These are phyloP conservation scores for Boechera retrofracta DNA, from an alignment of 345 rosid species.

Conservation along the genomic window DNA sequence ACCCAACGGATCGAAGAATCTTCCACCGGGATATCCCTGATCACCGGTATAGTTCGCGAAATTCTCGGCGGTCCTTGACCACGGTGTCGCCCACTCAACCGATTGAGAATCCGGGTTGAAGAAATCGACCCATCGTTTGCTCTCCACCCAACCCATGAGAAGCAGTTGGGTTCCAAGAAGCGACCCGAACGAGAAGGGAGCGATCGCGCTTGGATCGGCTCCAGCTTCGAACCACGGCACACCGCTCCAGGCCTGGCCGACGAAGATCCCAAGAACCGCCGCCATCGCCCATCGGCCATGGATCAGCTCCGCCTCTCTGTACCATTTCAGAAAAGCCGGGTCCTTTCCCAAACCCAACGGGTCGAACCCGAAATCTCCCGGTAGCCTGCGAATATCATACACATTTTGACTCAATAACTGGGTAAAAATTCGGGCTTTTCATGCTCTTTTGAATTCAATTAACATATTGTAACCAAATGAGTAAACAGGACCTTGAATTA, in stretches of 20 bases:
- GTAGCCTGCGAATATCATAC: constrained; percentile 62
- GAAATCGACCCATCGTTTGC: constrained; percentile 99
- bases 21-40: constrained; percentile 98
- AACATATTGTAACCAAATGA: neutral
- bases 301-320: constrained; percentile 96
- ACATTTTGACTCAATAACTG: neutral
- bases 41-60: constrained; percentile 87
- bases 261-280: constrained; percentile 86
- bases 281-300: constrained; percentile 99
- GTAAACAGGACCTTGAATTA: neutral
- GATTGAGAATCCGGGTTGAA: constrained; percentile 96
- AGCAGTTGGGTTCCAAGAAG: constrained; percentile 88
- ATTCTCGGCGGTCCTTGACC: constrained; percentile 92
- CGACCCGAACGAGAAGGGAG: constrained; percentile 89
- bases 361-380: constrained; percentile 94
- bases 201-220: constrained; percentile 84
- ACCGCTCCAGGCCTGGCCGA: constrained; percentile 97
- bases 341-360: constrained; percentile 97
- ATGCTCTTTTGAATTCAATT: neutral
- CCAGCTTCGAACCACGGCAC: constrained; percentile 98
- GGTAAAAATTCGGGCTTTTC: neutral
- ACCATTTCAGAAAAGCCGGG: constrained; percentile 97
- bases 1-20: constrained; percentile 88
- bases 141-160: constrained; percentile 99
- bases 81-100: constrained; percentile 96